Conservation (phyloP, 805 yeast genomes). For the Isabelozyma pseudorhagii region DNA sequence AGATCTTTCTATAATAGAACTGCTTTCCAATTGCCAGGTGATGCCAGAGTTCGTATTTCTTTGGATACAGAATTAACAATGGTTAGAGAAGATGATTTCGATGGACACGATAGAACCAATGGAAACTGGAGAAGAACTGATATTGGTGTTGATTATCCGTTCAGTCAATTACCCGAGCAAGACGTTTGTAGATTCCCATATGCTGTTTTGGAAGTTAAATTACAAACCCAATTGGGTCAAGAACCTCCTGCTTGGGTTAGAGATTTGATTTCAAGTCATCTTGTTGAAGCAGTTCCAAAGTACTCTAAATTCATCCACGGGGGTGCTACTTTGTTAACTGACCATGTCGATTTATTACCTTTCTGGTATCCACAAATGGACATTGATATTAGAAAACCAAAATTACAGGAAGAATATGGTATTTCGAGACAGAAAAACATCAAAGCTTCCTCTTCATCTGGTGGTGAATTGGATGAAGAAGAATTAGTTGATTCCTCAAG, state of each 20-base stretch:
- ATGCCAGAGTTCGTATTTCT: constrained; percentile 97
- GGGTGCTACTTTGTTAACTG: constrained; percentile 85
- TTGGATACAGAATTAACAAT: constrained; percentile 95
- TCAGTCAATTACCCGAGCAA: constrained; percentile 73
- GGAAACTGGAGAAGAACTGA: constrained; percentile 98
- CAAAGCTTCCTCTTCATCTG: constrained; percentile 45
- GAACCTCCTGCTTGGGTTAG: constrained; percentile 99
- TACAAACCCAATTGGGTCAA: constrained; percentile 97
- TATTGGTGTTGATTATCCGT: constrained; percentile 97
- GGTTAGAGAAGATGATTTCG: constrained; percentile 97
- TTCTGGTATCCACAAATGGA: constrained; percentile 98
- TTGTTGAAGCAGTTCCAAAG: constrained; percentile 97
- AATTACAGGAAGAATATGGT: constrained; percentile 55
- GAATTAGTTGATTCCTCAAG: constrained; percentile 37
- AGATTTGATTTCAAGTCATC: constrained; percentile 84
- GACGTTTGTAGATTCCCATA: constrained; percentile 95
- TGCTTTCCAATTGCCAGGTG: constrained; percentile 98
- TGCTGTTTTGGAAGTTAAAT: constrained; percentile 94
- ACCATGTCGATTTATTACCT: constrained; percentile 79
- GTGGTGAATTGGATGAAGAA: constrained; percentile 69
- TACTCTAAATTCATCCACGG: constrained; percentile 98
- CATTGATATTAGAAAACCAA: constrained; percentile 90
- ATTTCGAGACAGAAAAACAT: constrained; percentile 45
- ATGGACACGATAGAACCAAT: constrained; percentile 84
- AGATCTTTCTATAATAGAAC: constrained; percentile 97